Evolutionary conservation across 441 rosid genomes (phyloP).

Genomic region (Daphne laureola): DNA sequence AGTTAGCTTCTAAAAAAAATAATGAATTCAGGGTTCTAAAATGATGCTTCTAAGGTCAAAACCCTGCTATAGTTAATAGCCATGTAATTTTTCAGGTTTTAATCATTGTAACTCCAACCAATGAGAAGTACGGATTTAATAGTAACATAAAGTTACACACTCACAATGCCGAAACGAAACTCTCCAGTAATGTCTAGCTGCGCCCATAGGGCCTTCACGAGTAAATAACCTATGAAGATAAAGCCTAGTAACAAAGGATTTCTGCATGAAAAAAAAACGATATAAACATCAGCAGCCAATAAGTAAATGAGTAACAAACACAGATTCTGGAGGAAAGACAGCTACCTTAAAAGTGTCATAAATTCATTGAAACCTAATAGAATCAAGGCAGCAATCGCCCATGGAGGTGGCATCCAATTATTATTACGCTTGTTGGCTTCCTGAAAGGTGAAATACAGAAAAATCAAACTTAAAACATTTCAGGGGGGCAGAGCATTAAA

Average conservation of each 20-base stretch:
- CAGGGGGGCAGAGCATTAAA: too few species aligned
- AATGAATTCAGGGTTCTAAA: too few species aligned
- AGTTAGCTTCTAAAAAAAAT: too few species aligned
- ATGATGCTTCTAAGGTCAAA: too few species aligned
- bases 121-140: too few species aligned
- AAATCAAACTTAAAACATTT: not conserved
- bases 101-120: too few species aligned
- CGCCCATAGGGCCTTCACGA: slow-evolving; percentile 86
- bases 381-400: slow-evolving; percentile 87
- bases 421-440: slow-evolving; percentile 88
- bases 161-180: slow-evolving; percentile 79
- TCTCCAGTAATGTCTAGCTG: slow-evolving; percentile 75
- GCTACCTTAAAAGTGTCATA: slow-evolving; percentile 86
- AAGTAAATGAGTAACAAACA: slow-evolving; percentile 4
- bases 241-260: slow-evolving; percentile 73
- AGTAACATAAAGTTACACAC: slow-evolving; percentile 16
- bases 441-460: slow-evolving; percentile 36
- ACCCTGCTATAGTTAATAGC: too few species aligned
- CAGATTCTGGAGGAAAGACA: slow-evolving; percentile 9
- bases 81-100: too few species aligned
- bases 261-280: slow-evolving; percentile 35
- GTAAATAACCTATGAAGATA: slow-evolving; percentile 63
- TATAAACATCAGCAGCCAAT: slow-evolving; percentile 9
- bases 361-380: slow-evolving; percentile 95
- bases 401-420: slow-evolving; percentile 99